Conservation (phyloP, 306 rosid species). For the Trichosanthes cucumerina region DNA sequence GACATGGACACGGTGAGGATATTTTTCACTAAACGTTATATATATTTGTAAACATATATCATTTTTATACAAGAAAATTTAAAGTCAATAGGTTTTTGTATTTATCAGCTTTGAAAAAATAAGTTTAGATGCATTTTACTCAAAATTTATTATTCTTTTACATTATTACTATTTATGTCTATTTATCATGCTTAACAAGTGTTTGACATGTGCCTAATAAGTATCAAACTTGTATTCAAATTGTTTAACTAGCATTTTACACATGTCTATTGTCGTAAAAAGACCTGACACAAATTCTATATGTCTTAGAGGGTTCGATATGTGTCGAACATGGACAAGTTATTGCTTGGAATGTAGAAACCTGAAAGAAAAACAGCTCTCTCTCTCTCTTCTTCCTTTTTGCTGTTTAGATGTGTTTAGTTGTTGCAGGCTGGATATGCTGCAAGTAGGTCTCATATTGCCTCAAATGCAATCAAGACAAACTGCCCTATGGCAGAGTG, state of each 20-base stretch:
- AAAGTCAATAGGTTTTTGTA: neutral
- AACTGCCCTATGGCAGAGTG: constrained; percentile 79
- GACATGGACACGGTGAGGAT: neutral
- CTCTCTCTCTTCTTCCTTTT: neutral
- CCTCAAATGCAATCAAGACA: constrained; percentile 71
- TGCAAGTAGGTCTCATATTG: constrained; percentile 82
- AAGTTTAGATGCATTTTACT: neutral
- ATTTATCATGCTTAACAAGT: neutral
- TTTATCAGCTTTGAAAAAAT: neutral
- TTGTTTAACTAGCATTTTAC: neutral
- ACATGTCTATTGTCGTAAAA: neutral
- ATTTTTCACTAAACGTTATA: neutral
- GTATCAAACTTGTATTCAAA: neutral
- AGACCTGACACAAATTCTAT: too few species aligned
- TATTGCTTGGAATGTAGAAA: neutral
- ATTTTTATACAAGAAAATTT: neutral
- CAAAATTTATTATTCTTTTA: too few species aligned
- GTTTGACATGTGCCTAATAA: neutral
- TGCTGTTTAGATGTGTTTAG: constrained; percentile 9
- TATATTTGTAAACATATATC: neutral
- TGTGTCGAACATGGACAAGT: neutral
- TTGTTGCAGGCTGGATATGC: constrained; percentile 73
- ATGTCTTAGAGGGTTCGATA: neutral
- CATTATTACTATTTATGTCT: neutral
- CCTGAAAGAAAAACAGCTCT: neutral